These are phyloP conservation scores for Neofusicoccum sp. DNA, from an alignment of 2,329 filamentous ascomycete species.

Conservation along the genomic window DNA sequence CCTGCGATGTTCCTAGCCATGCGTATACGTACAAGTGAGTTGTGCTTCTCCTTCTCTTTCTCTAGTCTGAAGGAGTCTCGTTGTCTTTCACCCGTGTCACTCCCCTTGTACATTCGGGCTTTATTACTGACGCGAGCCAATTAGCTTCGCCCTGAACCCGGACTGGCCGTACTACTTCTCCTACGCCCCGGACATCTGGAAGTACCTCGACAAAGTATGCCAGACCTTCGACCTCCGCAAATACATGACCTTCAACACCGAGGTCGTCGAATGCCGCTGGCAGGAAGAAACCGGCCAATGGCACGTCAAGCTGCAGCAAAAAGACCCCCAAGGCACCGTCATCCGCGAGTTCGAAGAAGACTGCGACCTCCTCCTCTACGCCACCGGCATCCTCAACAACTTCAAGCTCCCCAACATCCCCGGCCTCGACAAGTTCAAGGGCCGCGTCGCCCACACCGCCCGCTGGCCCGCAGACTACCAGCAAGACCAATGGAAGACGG, in stretches of 20 bases:
- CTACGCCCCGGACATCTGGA: slow-evolving; percentile 47
- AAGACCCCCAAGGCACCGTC: slow-evolving; percentile 30
- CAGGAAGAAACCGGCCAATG: slow-evolving; percentile 50
- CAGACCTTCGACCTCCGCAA: slow-evolving; percentile 50
- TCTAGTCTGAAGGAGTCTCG: not conserved
- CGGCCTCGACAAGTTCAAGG: slow-evolving; percentile 47
- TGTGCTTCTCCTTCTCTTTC: no score
- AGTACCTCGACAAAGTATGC: slow-evolving; percentile 50
- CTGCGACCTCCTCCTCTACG: slow-evolving; percentile 46
- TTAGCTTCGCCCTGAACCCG: slow-evolving; percentile 43
- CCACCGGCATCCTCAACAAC: slow-evolving; percentile 44
- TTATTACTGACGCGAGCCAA: not conserved
- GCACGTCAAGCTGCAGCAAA: slow-evolving; percentile 49
- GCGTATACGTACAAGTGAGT: slow-evolving; percentile 41
- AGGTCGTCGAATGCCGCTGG: slow-evolving; percentile 50
- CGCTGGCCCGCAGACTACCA: slow-evolving; percentile 48
- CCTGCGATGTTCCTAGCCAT: slow-evolving; percentile 48
- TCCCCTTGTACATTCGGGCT: no score
- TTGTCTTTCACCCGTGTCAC: no score
- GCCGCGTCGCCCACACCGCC: slow-evolving; percentile 44
- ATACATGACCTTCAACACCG: slow-evolving; percentile 53
- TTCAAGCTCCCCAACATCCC: slow-evolving; percentile 40
- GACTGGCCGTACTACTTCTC: slow-evolving; percentile 51
- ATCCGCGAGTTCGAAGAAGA: slow-evolving; percentile 42
- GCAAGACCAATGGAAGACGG: slow-evolving; percentile 42